Evolutionary conservation across 75 land plant species (phyloP).

Genomic region (Pinus tabuliformis): DNA sequence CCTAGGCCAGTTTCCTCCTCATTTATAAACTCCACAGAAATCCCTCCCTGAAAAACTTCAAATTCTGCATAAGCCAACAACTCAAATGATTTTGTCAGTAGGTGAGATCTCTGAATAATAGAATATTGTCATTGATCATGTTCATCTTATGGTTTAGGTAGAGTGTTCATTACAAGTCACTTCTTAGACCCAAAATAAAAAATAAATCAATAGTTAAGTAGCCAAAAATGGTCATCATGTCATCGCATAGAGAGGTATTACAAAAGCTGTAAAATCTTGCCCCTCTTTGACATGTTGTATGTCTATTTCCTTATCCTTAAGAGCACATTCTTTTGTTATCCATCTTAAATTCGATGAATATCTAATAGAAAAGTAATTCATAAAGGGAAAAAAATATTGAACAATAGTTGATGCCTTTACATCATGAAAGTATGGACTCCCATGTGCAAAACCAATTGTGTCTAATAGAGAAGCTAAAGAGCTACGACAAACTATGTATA

Average conservation of each 20-base stretch:
- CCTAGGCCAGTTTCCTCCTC: conserved; percentile 97
- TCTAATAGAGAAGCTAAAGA: no score
- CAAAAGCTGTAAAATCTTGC: conserved; percentile 66
- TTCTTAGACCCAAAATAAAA: conserved; percentile 53
- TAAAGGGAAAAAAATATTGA: conserved; percentile 70
- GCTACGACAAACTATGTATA: no score
- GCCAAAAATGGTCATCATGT: conserved; percentile 55
- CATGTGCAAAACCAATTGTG: no score
- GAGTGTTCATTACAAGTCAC: conserved; percentile 58
- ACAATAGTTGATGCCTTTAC: conserved; percentile 29
- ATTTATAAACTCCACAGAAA: conserved; percentile 84
- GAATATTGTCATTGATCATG: conserved; percentile 66
- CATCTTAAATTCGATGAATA: conserved; percentile 32
- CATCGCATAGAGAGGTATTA: conserved; percentile 35
- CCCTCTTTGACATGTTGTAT: conserved; percentile 35
- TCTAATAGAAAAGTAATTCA: conserved; percentile 47
- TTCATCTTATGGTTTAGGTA: conserved; percentile 68
- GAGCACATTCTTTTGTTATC: conserved; percentile 18
- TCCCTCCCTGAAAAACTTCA: conserved; percentile 51
- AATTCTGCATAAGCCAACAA: conserved; percentile 52
- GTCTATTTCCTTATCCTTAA: conserved; percentile 17
- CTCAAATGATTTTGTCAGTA: conserved; percentile 63
- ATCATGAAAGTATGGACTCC: conserved; percentile 22
- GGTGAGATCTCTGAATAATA: conserved; percentile 58
- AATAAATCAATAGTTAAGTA: conserved; percentile 53